Evolutionary conservation across 139 green algal species (phyloP), one percentile per base, ranked within the genome.

Genomic region (Ettlia oleoabundans): DNA sequence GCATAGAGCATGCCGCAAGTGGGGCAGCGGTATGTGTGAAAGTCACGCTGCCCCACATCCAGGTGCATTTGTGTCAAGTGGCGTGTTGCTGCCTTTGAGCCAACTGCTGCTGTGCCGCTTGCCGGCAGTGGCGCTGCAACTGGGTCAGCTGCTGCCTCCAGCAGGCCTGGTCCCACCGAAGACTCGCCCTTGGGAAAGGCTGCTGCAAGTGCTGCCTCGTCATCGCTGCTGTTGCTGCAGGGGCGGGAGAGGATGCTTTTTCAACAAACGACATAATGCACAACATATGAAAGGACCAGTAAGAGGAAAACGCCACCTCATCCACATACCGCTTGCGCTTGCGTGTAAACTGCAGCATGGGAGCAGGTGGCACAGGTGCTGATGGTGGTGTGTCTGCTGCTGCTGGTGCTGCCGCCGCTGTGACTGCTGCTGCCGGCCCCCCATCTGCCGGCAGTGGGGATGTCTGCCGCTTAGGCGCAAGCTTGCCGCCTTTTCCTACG

Each of bases 1-100:
- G 84, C 72, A 41, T 92, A 92, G 32, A 87, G 43, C 70, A 92
- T 58, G 40, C 87, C 85, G 55, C 89, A 92, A 0, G 75, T 33
- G 19, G 42, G 52, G 70, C 89, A 92, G 10, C 65, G 82, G 10
- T 30, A 84, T 24, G 55, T 63, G 52, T 86, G 61, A 64, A 92
- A 92, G 62, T 90, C 65, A 5, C 58, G 75, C 86, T 92, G 88
- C 24, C 88, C 88, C 4, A 85, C 53, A 58, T 92, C 88, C 32
- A 92, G 62, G 73, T 87, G 75, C 32, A 88, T 40, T 77, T 91
- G 87, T 1, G 74, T 86, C 26, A 89, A 73, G 7, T 62, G 77
- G 13, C 42, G 30, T n/a, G 33, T 32, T 47, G n/a, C 33, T 2
- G 64, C 30, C 19, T 42, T 32, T 10, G 64, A 10, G 13, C 30